phyloP scores from a whole-genome alignment of 1,139 yeast genomes.

The Candida sanyaensis region DNA sequence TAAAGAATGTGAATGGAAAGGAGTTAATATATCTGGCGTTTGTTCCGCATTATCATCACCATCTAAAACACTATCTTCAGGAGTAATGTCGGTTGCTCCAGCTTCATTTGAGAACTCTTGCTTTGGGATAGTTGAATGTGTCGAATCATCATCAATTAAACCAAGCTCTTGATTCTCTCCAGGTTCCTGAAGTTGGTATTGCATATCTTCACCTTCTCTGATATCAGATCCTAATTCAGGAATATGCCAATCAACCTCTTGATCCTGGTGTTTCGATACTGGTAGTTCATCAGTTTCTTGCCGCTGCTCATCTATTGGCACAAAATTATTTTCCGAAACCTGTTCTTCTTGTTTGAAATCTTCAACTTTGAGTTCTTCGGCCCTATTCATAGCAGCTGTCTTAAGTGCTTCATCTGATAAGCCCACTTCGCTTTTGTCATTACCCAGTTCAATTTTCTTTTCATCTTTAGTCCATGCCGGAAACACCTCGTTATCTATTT shows the following conservation, averaged over 20 bases:
- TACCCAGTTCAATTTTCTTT: neutral
- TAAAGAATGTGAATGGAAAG: neutral
- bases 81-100: neutral
- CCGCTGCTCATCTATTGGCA: too few relatives aligned
- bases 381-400: too few relatives aligned
- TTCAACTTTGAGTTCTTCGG: neutral
- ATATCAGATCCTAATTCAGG: conserved; percentile 2
- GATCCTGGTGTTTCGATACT: neutral
- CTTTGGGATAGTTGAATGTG: too few relatives aligned
- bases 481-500: neutral
- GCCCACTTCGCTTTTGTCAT: neutral
- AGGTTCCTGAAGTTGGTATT: neutral
- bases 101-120: too few relatives aligned
- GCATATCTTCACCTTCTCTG: neutral
- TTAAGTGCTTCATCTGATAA: too few relatives aligned
- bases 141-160: neutral
- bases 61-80: neutral
- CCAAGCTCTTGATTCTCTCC: neutral
- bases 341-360: neutral
- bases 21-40: neutral
- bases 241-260: neutral
- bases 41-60: neutral
- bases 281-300: too few relatives aligned
- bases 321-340: neutral
- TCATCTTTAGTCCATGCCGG: conserved; percentile 1